These are phyloP conservation scores for Cadophora gregata DNA, from an alignment of 2,329 filamentous ascomycete species.

Conservation along the genomic window DNA sequence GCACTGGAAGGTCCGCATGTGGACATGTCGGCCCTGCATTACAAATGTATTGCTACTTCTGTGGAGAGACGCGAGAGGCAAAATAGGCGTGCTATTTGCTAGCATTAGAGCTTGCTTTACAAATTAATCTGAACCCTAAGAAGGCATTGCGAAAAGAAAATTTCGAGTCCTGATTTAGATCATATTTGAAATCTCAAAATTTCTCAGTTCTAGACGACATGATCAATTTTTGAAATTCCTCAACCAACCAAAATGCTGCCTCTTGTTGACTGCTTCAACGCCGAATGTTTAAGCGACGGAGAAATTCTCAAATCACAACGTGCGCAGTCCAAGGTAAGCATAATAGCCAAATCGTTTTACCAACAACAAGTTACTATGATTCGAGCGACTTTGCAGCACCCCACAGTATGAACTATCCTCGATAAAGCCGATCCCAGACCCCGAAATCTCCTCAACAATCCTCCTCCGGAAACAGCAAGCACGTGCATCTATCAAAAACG, in stretches of 20 bases:
- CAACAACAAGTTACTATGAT: background rate
- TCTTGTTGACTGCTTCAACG: background rate
- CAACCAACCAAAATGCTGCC: slow-evolving; percentile 6
- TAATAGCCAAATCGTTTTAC: background rate
- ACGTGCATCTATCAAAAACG: slow-evolving; percentile 25
- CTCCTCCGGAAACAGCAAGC: background rate
- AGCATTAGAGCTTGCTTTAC: background rate
- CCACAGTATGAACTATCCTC: background rate
- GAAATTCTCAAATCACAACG: background rate
- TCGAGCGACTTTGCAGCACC: background rate
- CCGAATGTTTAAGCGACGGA: background rate
- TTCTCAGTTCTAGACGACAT: background rate
- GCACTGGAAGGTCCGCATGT: background rate
- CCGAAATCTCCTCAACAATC: background rate
- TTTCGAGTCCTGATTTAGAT: background rate
- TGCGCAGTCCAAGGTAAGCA: background rate
- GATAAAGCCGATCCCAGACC: background rate
- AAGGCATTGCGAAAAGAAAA: background rate
- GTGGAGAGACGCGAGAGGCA: background rate
- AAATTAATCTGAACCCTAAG: background rate
- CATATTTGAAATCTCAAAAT: background rate
- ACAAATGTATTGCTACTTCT: background rate
- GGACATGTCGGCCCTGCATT: background rate
- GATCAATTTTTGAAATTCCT: background rate
- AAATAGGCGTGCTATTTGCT: background rate